Base-by-base conservation (phyloP, 495 filamentous ascomycete genomes). In the Annulohypoxylon maeteangense region DNA sequence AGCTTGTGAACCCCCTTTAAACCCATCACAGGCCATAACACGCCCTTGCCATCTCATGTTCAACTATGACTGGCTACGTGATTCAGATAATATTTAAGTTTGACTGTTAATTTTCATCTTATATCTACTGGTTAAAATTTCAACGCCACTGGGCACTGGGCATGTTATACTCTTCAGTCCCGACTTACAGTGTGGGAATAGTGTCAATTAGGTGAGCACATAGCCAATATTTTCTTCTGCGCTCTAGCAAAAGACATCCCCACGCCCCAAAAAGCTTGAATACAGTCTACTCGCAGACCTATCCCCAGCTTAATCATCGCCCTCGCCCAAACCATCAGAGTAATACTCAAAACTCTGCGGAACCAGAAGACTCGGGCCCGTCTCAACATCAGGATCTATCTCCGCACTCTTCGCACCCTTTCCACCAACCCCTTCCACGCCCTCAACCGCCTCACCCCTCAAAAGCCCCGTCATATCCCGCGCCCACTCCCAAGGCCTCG, bases 401-500 rank as follows among this genome's bases (percentile, higher is more conserved):
- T 74, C 72, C 4, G 29, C 12, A 14, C 23, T 7, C 7, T 40
- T 32, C n/a, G 16, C 25, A 34, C 7, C 22, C n/a, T n/a, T n/a
- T 51, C 40, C 40, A 20, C 7, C 29, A 3, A 36, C 58, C 29
- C 25, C 12, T 2, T 58, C 68, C 62, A 80, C 36, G 18, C 10
- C 54, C 18, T 62, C 20, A 7, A 64, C 67, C 50, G 38, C n/a
- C 0, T 55, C 22, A 1, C 68, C 72, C 40, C 71, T 79, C 80
- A 90, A 81, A 66, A 73, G 83, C 72, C 78, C 83, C 77, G 79
- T 84, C 85, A 93, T 90, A 44, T 76, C 72, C 53, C 87, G 81
- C 2, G 87, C 90, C 91, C 91, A 93, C 74, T 86, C 81, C 90
- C 90, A 93, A n/a, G 91, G 91, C 47, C 81, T 78, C 53, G 76